A percentile compares a stretch with the other conserved stretches of the same genome.
Conservation (phyloP, 371 early-diverging fungal genomes). For the Syncephalis plumigaleata region DNA sequence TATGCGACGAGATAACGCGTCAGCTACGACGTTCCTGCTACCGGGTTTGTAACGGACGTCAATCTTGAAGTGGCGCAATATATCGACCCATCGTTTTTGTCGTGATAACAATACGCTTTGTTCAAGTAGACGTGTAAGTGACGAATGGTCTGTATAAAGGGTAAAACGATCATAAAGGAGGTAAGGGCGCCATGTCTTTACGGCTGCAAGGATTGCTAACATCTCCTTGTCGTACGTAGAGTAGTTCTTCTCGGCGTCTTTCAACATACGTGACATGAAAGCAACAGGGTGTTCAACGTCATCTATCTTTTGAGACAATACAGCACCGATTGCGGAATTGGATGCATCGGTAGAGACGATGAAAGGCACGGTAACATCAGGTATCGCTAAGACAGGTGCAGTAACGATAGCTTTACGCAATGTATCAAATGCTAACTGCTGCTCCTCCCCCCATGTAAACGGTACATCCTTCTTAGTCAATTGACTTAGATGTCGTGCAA, state of each 20-base stretch:
- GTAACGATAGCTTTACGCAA: conserved; percentile 16
- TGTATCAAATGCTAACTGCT: conserved; percentile 14
- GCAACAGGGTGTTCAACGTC: conserved; percentile 3
- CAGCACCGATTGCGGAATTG: conserved; percentile 19
- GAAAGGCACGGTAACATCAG: conserved; percentile 10
- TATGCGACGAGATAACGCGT: neutral
- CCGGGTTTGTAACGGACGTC: neutral
- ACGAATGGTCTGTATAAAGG: no score
- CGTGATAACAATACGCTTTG: no score
- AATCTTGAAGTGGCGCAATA: neutral
- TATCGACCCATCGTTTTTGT: neutral
- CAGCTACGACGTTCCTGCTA: neutral
- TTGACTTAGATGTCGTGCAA: conserved; percentile 17
- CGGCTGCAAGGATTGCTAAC: no score
- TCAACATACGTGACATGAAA: conserved; percentile 3
- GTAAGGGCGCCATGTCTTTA: no score
- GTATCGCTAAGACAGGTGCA: conserved; percentile 12
- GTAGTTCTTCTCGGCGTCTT: conserved; percentile 7
- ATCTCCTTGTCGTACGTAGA: neutral
- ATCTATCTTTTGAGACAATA: conserved; percentile 17
- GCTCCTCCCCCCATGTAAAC: conserved; percentile 14
- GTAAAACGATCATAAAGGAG: no score
- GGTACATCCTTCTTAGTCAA: conserved; percentile 13
- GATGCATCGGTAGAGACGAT: conserved; percentile 28
- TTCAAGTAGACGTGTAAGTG: no score